Evolutionary conservation across 2,329 filamentous ascomycete species (phyloP).

Genomic region (Ceratocystis eucalypticola): DNA sequence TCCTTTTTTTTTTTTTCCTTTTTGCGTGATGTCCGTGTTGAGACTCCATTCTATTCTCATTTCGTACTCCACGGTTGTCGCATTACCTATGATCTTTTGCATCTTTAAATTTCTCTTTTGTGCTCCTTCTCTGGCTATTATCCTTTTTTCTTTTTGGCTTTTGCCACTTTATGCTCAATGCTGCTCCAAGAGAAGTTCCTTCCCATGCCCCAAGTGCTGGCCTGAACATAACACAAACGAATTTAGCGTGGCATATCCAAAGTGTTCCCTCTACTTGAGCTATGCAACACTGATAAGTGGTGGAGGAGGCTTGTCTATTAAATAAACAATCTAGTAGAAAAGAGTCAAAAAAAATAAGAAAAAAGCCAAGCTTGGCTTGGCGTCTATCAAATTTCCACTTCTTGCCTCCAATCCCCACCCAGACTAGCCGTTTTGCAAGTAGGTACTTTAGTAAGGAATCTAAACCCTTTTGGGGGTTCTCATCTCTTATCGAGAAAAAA

Average conservation of each 20-base stretch:
- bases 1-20: not conserved
- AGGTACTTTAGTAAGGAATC: not conserved
- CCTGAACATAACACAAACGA: not conserved
- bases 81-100: not conserved
- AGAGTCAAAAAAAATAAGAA: not conserved
- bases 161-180: constrained; percentile 1
- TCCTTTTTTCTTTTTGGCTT: not conserved
- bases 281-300: constrained; percentile 1
- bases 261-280: not conserved
- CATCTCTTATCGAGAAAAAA: not conserved
- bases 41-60: not conserved
- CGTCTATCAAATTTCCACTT: constrained; percentile 1
- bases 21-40: not conserved
- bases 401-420: not conserved
- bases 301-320: not conserved
- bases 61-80: not conserved
- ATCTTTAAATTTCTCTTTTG: not conserved
- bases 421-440: not conserved
- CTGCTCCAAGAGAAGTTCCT: not conserved
- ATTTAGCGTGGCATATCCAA: not conserved
- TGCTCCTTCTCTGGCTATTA: not conserved
- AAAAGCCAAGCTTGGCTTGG: constrained; percentile 1
- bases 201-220: not conserved
- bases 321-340: too few relatives aligned
- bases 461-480: not conserved